A percentile compares a stretch with the other conserved stretches of the same genome.
phyloP scores from a whole-genome alignment of 1,284 basidiomycete genomes.

The Irpex sp. region DNA sequence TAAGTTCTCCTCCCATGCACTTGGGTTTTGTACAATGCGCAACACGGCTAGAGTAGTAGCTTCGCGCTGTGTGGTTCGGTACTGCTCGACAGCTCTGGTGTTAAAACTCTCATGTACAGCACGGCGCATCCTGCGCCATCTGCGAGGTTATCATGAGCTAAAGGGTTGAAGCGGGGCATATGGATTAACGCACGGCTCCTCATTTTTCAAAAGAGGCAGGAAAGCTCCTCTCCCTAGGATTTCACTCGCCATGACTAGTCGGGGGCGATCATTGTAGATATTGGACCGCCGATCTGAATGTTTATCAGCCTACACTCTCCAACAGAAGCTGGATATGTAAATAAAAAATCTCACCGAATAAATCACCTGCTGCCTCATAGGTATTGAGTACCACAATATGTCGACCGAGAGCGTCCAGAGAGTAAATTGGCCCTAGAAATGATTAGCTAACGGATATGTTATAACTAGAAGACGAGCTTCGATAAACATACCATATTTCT shows the following conservation, averaged over 20 bases:
- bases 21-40: background rate
- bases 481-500: constrained; percentile 18
- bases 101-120: background rate
- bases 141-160: background rate
- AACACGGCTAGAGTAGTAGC: background rate
- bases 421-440: background rate
- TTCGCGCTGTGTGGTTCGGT: background rate
- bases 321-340: background rate
- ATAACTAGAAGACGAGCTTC: too few relatives aligned
- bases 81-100: background rate
- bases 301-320: background rate
- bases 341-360: background rate
- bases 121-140: background rate
- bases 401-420: background rate
- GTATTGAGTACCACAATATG: background rate
- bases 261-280: constrained; percentile 63
- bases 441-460: too few relatives aligned
- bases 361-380: background rate
- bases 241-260: constrained; percentile 51
- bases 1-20: background rate
- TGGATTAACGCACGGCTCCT: background rate
- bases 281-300: constrained; percentile 33
- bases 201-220: background rate
- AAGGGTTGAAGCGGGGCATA: background rate
- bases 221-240: constrained; percentile 22